phyloP scores from a whole-genome alignment of 495 filamentous ascomycete genomes.

The Penicillium alfredii region DNA sequence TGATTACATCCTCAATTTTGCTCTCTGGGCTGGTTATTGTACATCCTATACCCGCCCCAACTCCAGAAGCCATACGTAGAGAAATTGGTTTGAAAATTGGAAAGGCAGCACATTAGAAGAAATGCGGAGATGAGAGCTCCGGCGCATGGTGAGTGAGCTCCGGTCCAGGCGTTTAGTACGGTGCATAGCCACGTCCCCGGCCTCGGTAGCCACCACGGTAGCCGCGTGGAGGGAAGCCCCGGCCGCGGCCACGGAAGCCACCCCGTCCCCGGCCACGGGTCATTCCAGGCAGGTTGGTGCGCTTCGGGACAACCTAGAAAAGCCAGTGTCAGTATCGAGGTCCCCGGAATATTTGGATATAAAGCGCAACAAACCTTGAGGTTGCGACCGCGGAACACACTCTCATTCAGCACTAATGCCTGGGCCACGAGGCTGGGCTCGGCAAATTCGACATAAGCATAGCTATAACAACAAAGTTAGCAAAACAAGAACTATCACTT shows the following conservation, averaged over 20 bases:
- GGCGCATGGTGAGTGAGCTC: no score
- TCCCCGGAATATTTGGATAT: neutral
- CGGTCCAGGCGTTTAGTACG: no score
- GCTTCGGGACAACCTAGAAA: slow-evolving; percentile 81
- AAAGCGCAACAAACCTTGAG: slow-evolving; percentile 63
- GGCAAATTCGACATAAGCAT: slow-evolving; percentile 98
- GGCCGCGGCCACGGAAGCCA: slow-evolving; percentile 57
- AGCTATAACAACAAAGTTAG: slow-evolving; percentile 57
- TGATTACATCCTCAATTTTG: no score
- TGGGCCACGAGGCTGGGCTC: slow-evolving; percentile 91
- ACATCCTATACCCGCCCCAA: slow-evolving; percentile 29
- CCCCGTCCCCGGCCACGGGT: slow-evolving; percentile 72
- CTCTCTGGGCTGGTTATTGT: no score
- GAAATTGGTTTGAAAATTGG: slow-evolving; percentile 11
- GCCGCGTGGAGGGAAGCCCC: slow-evolving; percentile 62
- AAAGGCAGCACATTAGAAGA: no score
- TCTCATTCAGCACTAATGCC: slow-evolving; percentile 93
- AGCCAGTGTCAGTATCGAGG: neutral
- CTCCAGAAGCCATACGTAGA: slow-evolving; percentile 27
- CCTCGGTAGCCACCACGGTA: slow-evolving; percentile 78
- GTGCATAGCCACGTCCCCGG: slow-evolving; percentile 71
- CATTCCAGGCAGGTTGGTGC: slow-evolving; percentile 96
- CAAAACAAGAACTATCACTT: slow-evolving; percentile 28
- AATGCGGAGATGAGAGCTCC: neutral
- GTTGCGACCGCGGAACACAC: slow-evolving; percentile 88